phyloP scores from a whole-genome alignment of 1,284 basidiomycete genomes.

The Flammula alnicola region DNA sequence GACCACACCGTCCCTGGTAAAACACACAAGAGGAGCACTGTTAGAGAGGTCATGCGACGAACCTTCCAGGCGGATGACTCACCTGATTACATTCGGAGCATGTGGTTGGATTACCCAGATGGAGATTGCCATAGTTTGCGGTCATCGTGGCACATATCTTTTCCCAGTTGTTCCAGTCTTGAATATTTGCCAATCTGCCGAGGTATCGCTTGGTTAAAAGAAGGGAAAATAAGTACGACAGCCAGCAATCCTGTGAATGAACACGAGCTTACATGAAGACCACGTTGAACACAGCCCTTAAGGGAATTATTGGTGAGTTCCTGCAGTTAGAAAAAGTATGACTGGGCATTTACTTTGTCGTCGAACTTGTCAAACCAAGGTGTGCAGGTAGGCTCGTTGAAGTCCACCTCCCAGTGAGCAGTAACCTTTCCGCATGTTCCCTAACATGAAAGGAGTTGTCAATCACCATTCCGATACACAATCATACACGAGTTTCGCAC shows the following conservation, averaged over 20 bases:
- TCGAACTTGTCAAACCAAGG: not conserved
- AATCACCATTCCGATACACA: not conserved
- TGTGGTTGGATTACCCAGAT: not conserved
- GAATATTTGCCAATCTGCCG: not conserved
- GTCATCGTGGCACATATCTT: not conserved
- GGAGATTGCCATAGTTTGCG: not conserved
- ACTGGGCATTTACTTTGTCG: not conserved
- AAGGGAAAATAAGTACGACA: not conserved
- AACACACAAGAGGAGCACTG: not conserved
- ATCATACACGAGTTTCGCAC: not conserved
- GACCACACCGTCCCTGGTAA: not conserved
- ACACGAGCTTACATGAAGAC: not conserved
- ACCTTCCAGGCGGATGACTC: not conserved
- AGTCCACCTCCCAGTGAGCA: constrained; percentile 1
- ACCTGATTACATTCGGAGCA: constrained; percentile 6
- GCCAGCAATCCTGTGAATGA: not conserved
- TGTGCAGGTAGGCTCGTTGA: not conserved
- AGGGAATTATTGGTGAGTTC: not conserved
- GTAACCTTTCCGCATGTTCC: not conserved
- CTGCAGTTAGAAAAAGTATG: not conserved
- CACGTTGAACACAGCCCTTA: not conserved
- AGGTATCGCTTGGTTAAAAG: not conserved
- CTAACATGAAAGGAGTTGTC: not conserved
- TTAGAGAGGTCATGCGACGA: not conserved
- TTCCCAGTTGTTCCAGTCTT: constrained; percentile 1